Evolutionary conservation across 768 basidiomycete genomes (phyloP).

Genomic region (Serendipita sp.): DNA sequence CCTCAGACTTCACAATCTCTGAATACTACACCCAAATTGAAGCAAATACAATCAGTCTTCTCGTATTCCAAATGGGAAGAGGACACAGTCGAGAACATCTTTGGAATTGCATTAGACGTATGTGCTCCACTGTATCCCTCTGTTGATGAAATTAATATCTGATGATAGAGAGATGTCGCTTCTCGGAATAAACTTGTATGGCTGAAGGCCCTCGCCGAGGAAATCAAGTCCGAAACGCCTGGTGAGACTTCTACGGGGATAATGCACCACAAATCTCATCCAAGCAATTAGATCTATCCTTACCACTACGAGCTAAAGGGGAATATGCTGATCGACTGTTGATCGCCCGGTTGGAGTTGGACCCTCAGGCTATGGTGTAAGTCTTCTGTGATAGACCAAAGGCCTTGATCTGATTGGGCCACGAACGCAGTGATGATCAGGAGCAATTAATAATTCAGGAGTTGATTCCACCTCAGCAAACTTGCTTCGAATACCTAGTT

Average conservation of each 20-base stretch:
- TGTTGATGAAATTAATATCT: neutral
- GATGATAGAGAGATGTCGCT: constrained; percentile 36
- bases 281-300: constrained; percentile 15
- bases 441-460: constrained; percentile 59
- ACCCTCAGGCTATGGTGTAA: constrained; percentile 56
- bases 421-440: constrained; percentile 43
- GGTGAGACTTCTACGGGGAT: constrained; percentile 22
- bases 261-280: neutral
- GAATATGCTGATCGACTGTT: constrained; percentile 63
- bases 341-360: constrained; percentile 69
- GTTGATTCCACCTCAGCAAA: constrained; percentile 60
- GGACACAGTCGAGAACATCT: constrained; percentile 44
- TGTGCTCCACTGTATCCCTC: constrained; percentile 17
- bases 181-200: constrained; percentile 54
- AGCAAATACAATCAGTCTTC: constrained; percentile 24
- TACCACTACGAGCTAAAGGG: constrained; percentile 30
- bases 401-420: constrained; percentile 7
- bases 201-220: constrained; percentile 60
- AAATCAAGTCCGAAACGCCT: constrained; percentile 44
- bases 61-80: constrained; percentile 57
- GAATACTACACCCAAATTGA: constrained; percentile 15
- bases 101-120: constrained; percentile 71
- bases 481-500: constrained; percentile 77
- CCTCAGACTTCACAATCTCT: constrained; percentile 12
- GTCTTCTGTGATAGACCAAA: constrained; percentile 16